phyloP scores from a whole-genome alignment of 2,329 filamentous ascomycete genomes.

The Aureobasidium leucospermi region DNA sequence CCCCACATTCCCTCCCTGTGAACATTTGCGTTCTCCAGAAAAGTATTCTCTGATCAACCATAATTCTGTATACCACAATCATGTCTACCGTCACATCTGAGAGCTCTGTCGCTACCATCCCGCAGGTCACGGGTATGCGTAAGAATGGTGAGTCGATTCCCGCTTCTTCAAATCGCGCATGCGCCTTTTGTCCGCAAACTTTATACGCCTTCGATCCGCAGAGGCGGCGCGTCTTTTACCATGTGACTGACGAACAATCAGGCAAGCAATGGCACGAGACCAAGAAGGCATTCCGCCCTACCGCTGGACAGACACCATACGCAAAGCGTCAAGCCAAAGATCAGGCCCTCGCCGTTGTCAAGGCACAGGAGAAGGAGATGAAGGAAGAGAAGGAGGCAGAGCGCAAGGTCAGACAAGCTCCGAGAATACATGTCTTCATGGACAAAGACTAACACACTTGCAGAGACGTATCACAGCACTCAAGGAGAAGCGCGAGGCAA shows the following conservation, averaged over 20 bases:
- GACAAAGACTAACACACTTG: constrained; percentile 16
- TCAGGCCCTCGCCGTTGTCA: constrained; percentile 64
- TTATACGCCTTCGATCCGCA: neutral
- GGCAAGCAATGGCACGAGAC: constrained; percentile 91
- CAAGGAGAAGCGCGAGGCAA: constrained; percentile 76
- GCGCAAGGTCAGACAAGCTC: constrained; percentile 56
- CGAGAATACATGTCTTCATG: neutral
- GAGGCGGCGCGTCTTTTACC: neutral
- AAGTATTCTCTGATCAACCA: neutral
- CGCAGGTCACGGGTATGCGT: constrained; percentile 54
- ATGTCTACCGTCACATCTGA: constrained; percentile 40
- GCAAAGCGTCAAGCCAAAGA: constrained; percentile 67
- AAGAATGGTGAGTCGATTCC: constrained; percentile 61
- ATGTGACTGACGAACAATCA: constrained; percentile 31
- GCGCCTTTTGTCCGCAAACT: neutral
- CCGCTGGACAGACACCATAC: constrained; percentile 68
- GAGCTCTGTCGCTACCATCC: constrained; percentile 28
- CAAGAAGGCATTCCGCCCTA: constrained; percentile 80
- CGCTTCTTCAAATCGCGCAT: neutral
- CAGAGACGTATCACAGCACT: constrained; percentile 72
- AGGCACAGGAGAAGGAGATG: constrained; percentile 91
- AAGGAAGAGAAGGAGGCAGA: constrained; percentile 92
- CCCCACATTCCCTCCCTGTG: neutral
- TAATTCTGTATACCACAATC: constrained; percentile 14
- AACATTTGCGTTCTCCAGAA: constrained; percentile 1